Evolutionary conservation across 2,329 filamentous ascomycete species (phyloP), one percentile per base, ranked within the genome.

Genomic region (Sporothrix inflata): DNA sequence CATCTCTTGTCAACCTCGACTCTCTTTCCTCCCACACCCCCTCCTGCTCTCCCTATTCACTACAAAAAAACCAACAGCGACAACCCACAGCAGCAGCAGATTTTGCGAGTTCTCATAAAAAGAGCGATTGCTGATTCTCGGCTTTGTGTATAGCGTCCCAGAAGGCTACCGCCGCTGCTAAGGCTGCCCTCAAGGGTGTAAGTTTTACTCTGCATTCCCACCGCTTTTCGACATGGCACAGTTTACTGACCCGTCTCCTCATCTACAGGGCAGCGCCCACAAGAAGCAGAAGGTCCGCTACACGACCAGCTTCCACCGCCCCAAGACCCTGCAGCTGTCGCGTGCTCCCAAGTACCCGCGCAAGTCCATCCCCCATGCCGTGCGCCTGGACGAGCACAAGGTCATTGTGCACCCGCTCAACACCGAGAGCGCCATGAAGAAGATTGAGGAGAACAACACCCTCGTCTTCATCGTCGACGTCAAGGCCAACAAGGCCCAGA

Each of bases 401-500:
- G 89, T 98, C 84, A 92, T 99, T 84, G 88, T 98, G 82, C 94
- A 98, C 91, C 96, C 96, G 78, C 90, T 99, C 83, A 99, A 99
- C 92, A 99, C 96, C 75, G 96, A 99, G 92, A 96, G 92, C 82
- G 96, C 97, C 82, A 98, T 99, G 95, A 99, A 99, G 94, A 82
- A 98, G 92, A 98, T 99, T 80, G 96, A 99, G 90, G 96, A 99
- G 92, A 94, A 99, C 91, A 99, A 99, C 91, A 99, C 96, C 78
- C 91, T 99, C 70, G 94, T 97, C 83, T 98, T 98, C 90, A 97
- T 97, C 79, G 94, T 97, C 82, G 92, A 98, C 79, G 87, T 95
- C 85, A 97, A 97, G 92, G 91, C 95, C 85, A 99, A 99, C 91
- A 99, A 99, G 93, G 91, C 94, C 83, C 96, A 99, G 89, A 99